Conservation (phyloP, 2,329 filamentous ascomycete species). For the Phyllachora maydis region DNA sequence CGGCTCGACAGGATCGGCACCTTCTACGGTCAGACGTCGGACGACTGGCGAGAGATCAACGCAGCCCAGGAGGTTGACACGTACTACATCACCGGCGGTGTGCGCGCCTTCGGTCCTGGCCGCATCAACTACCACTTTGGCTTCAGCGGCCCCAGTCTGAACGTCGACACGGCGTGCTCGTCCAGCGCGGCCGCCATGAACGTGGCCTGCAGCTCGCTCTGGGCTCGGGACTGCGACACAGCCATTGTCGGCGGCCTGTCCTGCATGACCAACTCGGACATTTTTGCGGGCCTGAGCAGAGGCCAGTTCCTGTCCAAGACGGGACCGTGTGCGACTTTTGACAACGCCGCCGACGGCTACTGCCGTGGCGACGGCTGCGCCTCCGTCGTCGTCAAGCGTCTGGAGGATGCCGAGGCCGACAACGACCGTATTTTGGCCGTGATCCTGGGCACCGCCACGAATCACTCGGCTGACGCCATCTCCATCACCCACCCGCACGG, state of each 20-base stretch:
- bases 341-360: conserved; percentile 64
- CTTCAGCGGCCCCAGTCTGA: conserved; percentile 52
- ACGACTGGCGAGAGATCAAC: conserved; percentile 63
- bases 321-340: conserved; percentile 62
- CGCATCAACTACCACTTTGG: conserved; percentile 62
- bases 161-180: conserved; percentile 60
- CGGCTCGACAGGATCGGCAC: conserved; percentile 42
- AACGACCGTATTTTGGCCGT: conserved; percentile 61
- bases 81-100: conserved; percentile 23
- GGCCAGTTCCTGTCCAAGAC: conserved; percentile 63
- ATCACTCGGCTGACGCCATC: conserved; percentile 62
- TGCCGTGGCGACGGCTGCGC: conserved; percentile 62
- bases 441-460: conserved; percentile 55
- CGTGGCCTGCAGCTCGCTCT: conserved; percentile 50
- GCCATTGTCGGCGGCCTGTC: conserved; percentile 63
- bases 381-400: conserved; percentile 56
- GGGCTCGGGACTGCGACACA: conserved; percentile 60
- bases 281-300: conserved; percentile 54
- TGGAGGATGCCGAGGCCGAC: conserved; percentile 58
- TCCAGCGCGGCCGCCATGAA: conserved; percentile 55
- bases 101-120: conserved; percentile 22
- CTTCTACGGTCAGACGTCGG: conserved; percentile 56
- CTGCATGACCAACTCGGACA: conserved; percentile 63
- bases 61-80: conserved; percentile 48
- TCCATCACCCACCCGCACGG: conserved; percentile 74